Base-by-base conservation (phyloP, 2,329 filamentous ascomycete genomes). In the Cytospora mali region DNA sequence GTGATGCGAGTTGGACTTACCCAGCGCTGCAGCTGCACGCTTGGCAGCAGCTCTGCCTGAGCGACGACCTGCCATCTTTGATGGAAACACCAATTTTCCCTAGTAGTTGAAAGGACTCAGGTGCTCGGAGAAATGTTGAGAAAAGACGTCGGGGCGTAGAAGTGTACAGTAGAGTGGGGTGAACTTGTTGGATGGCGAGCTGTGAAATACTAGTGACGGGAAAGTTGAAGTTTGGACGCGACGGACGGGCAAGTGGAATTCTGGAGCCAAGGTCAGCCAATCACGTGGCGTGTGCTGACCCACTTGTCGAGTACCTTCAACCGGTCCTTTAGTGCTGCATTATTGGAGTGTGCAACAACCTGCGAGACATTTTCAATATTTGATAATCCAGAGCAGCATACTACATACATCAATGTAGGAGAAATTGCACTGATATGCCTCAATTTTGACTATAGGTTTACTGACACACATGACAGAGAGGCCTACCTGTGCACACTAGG, bases 31-130 rank as follows among this genome's bases (percentile, higher is more conserved):
- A 49, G 77, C 76, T 28, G 78, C 78, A 61, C 77, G 75, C 68
- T 77, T 75, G 50, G 78, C 78, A 52, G 78, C 78, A 29, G 78
- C 78, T 63, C 78, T 76, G 64, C 77, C 75, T 25, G 78, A 78
- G 55, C 78, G 74, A 49, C 74, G 74, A 68, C 71, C 73, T 73
- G 73, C 74, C 63, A 65, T 66, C 4, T 48, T 62, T 21, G 23
- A 28, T 11, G 16, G 31, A 13, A 4, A 28, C 25, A 16, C 48
- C 52, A 48, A 14, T 31, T 23, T 35, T 10, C 9, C 39, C 58
- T 60, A 14, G 28, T 49, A 28, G 7, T 28, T 16, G 25, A 31
- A 11, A 6, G n/a, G 16, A 23, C 1, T 46, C n/a, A 18, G 42
- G n/a, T 21, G 9, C 9, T 21, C 23, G 2, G n/a, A 6, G n/a